Evolutionary conservation across 257 asterid genomes (phyloP).

Genomic region (Solanum chaucha): DNA sequence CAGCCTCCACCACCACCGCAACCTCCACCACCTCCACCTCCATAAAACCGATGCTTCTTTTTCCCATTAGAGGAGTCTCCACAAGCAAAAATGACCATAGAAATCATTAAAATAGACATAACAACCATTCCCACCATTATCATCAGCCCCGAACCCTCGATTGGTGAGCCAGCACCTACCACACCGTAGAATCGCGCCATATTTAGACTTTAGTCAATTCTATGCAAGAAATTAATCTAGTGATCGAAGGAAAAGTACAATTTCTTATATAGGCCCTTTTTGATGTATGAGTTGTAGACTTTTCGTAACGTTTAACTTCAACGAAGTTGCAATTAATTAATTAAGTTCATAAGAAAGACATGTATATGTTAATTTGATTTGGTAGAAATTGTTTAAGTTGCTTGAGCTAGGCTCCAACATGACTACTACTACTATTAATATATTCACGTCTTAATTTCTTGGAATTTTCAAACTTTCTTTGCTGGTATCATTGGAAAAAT

Average conservation of each 20-base stretch:
- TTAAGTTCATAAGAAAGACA: background rate
- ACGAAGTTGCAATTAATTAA: background rate
- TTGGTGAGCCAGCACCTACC: background rate
- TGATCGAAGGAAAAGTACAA: background rate
- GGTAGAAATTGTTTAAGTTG: background rate
- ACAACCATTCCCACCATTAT: conserved; percentile 4
- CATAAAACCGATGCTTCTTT: too few species aligned
- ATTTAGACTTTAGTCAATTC: background rate
- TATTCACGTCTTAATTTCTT: background rate
- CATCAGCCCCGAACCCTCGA: background rate
- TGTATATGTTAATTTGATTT: background rate
- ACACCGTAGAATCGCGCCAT: background rate
- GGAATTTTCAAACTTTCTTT: background rate
- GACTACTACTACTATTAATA: background rate
- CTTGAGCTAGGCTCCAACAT: background rate
- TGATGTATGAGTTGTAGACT: background rate
- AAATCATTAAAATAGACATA: conserved; percentile 1
- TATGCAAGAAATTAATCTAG: background rate
- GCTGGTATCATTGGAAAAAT: background rate
- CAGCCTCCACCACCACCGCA: background rate
- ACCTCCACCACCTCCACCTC: background rate
- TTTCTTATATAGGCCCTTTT: background rate
- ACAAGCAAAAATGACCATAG: conserved; percentile 14
- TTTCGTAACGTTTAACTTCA: background rate
- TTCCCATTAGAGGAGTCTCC: background rate